These are phyloP conservation scores for Mycena metata DNA, from an alignment of 768 basidiomycete genomes.

Conservation along the genomic window DNA sequence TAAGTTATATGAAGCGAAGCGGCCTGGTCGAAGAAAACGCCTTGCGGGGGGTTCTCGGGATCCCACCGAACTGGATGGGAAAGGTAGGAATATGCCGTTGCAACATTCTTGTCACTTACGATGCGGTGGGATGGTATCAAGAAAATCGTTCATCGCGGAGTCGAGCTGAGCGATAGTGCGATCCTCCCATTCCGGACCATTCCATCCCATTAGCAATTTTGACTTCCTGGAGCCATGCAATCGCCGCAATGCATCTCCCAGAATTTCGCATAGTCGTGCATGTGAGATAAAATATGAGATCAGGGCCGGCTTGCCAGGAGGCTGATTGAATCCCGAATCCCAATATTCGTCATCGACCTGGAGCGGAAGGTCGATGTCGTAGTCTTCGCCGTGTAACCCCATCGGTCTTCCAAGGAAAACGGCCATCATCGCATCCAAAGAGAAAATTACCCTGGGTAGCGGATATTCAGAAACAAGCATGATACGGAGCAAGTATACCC, in stretches of 20 bases:
- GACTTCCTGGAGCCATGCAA: slow-evolving; percentile 60
- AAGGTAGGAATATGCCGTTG: too few species aligned
- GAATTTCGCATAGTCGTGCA: slow-evolving; percentile 71
- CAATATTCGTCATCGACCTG: slow-evolving; percentile 68
- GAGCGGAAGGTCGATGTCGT: slow-evolving; percentile 72
- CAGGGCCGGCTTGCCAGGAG: slow-evolving; percentile 66
- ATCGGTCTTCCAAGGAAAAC: slow-evolving; percentile 73
- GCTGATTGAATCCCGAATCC: slow-evolving; percentile 75
- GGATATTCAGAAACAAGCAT: not conserved
- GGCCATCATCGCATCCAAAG: slow-evolving; percentile 51
- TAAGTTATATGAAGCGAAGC: slow-evolving; percentile 55
- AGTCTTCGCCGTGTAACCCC: slow-evolving; percentile 80
- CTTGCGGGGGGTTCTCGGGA: slow-evolving; percentile 28
- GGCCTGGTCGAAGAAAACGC: slow-evolving; percentile 54
- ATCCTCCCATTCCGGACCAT: slow-evolving; percentile 70
- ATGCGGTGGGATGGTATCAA: slow-evolving; percentile 69
- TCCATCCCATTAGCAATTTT: slow-evolving; percentile 50
- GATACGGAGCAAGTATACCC: not conserved
- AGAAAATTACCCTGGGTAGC: slow-evolving; percentile 47
- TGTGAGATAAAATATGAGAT: slow-evolving; percentile 66
- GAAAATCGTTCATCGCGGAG: slow-evolving; percentile 72
- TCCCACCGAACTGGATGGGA: slow-evolving; percentile 39
- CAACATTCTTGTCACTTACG: slow-evolving; percentile 47
- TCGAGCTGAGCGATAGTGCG: slow-evolving; percentile 72
- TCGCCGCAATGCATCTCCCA: slow-evolving; percentile 71